Evolutionary conservation across 1,284 basidiomycete genomes (phyloP).

Genomic region (Gomphus bonarii): DNA sequence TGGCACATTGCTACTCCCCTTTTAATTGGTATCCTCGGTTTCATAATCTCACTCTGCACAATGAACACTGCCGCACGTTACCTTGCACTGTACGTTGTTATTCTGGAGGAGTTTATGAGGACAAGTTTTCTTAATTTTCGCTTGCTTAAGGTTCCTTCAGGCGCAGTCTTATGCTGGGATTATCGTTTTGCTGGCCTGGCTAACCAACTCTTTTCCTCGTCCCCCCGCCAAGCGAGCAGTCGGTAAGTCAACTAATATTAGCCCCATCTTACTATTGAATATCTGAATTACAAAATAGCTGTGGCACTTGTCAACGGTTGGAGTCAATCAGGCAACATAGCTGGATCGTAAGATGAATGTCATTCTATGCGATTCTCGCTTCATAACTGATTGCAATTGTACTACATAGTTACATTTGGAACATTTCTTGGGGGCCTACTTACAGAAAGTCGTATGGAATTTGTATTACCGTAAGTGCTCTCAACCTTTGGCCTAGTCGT

Average conservation of each 20-base stretch:
- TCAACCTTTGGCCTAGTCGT: not conserved
- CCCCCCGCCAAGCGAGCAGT: conserved; percentile 70
- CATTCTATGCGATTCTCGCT: not conserved
- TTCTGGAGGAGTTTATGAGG: not conserved
- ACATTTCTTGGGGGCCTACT: conserved; percentile 29
- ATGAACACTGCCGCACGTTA: conserved; percentile 62
- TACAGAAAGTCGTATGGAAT: conserved; percentile 36
- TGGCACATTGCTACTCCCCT: conserved; percentile 50
- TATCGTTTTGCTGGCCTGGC: conserved; percentile 63
- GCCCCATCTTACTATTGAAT: not conserved
- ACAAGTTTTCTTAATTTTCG: not conserved
- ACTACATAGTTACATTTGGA: conserved; percentile 32
- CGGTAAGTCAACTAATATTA: not conserved
- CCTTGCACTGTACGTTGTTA: conserved; percentile 47
- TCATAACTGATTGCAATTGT: conserved; percentile 24
- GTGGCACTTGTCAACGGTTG: conserved; percentile 67
- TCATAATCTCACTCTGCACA: conserved; percentile 60
- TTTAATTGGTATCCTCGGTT: conserved; percentile 55
- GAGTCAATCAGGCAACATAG: conserved; percentile 64
- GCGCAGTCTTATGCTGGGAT: conserved; percentile 65
- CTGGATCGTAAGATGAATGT: conserved; percentile 53
- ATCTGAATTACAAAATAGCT: conserved; percentile 22
- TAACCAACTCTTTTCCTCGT: conserved; percentile 54
- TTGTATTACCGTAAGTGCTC: conserved; percentile 31
- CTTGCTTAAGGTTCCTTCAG: conserved; percentile 52